phyloP scores from a whole-genome alignment of 2,329 filamentous ascomycete genomes.

The Sclerotinia borealis region DNA sequence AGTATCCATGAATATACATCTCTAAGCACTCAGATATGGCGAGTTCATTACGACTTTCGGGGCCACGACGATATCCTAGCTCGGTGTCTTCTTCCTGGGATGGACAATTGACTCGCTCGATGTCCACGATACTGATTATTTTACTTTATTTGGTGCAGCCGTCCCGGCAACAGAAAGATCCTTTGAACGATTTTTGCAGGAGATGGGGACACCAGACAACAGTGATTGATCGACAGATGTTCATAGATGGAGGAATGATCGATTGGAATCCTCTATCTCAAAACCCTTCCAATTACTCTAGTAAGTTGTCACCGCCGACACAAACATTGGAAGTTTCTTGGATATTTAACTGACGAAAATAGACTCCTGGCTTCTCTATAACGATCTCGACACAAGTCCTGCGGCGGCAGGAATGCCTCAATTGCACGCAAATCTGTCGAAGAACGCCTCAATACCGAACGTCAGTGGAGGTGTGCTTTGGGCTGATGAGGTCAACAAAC shows the following conservation, averaged over 20 bases:
- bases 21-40: slow-evolving; percentile 7
- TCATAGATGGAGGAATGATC: slow-evolving; percentile 56
- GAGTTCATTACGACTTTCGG: background rate
- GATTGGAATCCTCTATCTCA: slow-evolving; percentile 47
- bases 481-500: slow-evolving; percentile 56
- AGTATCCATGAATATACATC: background rate
- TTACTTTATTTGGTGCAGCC: slow-evolving; percentile 16
- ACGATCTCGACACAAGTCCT: slow-evolving; percentile 45
- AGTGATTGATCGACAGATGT: slow-evolving; percentile 52
- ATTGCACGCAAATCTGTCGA: slow-evolving; percentile 51
- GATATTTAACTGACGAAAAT: background rate
- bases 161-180: slow-evolving; percentile 40
- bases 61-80: background rate
- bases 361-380: slow-evolving; percentile 52
- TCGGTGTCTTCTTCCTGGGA: background rate
- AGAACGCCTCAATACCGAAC: slow-evolving; percentile 51
- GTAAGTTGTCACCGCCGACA: slow-evolving; percentile 35
- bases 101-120: slow-evolving; percentile 6
- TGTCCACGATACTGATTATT: slow-evolving; percentile 14
- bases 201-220: slow-evolving; percentile 55
- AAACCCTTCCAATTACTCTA: slow-evolving; percentile 48
- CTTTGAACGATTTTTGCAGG: slow-evolving; percentile 48
- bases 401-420: slow-evolving; percentile 40
- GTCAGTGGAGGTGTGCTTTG: slow-evolving; percentile 47
- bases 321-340: background rate